phyloP scores from a whole-genome alignment of 202 grass and related monocot species.

The Carex arenaria region DNA sequence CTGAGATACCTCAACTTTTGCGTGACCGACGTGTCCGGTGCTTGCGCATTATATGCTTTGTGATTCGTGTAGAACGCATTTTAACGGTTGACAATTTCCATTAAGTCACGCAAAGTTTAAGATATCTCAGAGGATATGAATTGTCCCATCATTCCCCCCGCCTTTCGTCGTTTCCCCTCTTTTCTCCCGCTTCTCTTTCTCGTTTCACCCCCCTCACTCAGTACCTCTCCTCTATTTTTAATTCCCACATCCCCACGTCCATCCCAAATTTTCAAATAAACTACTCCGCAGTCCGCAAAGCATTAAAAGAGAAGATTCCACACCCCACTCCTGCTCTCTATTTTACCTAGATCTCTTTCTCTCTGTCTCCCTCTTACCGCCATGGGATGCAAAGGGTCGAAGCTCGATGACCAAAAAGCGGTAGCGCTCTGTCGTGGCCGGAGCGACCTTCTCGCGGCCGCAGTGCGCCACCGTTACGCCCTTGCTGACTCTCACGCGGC shows the following conservation, averaged over 20 bases:
- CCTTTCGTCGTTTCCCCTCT: background rate
- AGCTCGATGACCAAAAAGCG: slow-evolving; percentile 77
- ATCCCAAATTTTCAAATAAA: background rate
- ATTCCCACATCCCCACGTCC: background rate
- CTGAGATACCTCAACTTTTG: too few relatives aligned
- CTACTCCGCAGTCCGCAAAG: background rate
- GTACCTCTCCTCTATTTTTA: background rate
- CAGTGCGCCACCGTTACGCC: slow-evolving; percentile 62
- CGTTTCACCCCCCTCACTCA: background rate
- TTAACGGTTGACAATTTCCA: too few relatives aligned
- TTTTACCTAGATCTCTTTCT: slow-evolving; percentile 6
- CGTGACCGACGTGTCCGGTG: too few relatives aligned
- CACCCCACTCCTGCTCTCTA: background rate
- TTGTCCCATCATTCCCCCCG: background rate
- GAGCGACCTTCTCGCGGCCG: slow-evolving; percentile 57
- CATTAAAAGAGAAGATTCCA: slow-evolving; percentile 27
- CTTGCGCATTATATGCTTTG: too few relatives aligned
- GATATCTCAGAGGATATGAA: too few relatives aligned
- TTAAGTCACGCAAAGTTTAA: too few relatives aligned
- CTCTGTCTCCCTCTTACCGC: background rate
- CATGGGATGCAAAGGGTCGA: slow-evolving; percentile 91
- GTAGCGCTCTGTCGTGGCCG: slow-evolving; percentile 70
- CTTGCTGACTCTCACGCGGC: slow-evolving; percentile 63
- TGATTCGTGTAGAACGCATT: too few relatives aligned
- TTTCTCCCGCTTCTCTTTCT: slow-evolving; percentile 1